These are phyloP conservation scores for Mimosa bimucronata DNA, from an alignment of 306 rosid species.

Conservation along the genomic window DNA sequence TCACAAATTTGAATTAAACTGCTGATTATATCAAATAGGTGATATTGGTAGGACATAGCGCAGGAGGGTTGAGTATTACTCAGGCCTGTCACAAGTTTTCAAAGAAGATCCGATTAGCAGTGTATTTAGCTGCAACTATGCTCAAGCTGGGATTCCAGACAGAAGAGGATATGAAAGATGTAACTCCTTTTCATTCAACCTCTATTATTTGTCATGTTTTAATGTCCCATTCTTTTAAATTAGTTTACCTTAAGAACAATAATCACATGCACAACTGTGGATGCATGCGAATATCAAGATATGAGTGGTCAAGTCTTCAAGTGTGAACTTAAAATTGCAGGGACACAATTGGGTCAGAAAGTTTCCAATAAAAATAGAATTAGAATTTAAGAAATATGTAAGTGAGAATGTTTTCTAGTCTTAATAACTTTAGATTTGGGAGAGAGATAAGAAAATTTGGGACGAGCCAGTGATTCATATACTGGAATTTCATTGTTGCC, in stretches of 20 bases:
- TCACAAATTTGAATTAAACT: not conserved
- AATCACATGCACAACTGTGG: not conserved
- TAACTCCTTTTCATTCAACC: slow-evolving; percentile 35
- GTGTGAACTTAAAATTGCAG: slow-evolving; percentile 1
- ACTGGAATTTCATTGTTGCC: slow-evolving; percentile 26
- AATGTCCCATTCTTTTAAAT: not conserved
- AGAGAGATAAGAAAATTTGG: not conserved
- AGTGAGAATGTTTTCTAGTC: not conserved
- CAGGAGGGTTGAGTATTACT: slow-evolving; percentile 87
- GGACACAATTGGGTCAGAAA: not conserved
- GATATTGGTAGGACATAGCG: slow-evolving; percentile 90
- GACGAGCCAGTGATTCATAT: slow-evolving; percentile 13
- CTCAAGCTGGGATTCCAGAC: slow-evolving; percentile 61
- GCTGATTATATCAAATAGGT: slow-evolving; percentile 47
- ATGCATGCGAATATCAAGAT: not conserved
- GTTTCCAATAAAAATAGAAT: not conserved
- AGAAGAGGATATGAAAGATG: slow-evolving; percentile 72
- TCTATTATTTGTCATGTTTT: slow-evolving; percentile 19
- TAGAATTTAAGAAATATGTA: not conserved
- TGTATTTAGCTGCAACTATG: slow-evolving; percentile 93
- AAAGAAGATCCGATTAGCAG: slow-evolving; percentile 65
- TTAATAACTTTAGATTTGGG: not conserved
- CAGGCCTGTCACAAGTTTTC: slow-evolving; percentile 74
- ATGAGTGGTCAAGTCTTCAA: slow-evolving; percentile 1
- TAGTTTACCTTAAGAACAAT: not conserved